A percentile compares a stretch with the other conserved stretches of the same genome.
phyloP scores from a whole-genome alignment of 2,329 filamentous ascomycete genomes.

The Zasmidium cellare region DNA sequence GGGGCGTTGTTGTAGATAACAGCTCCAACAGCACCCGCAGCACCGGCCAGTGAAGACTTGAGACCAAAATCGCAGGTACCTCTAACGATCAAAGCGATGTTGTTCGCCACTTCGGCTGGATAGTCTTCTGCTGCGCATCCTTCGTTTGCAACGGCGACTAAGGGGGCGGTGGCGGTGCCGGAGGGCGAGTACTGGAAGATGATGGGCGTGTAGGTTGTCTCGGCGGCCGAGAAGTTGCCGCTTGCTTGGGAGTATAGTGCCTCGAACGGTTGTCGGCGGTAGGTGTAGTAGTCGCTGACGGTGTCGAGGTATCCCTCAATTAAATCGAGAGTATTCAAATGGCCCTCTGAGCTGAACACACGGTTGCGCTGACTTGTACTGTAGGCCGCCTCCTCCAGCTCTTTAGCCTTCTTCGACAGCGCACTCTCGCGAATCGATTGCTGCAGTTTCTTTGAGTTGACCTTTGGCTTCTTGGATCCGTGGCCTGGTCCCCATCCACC shows the following conservation, averaged over 20 bases:
- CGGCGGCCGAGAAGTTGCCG: slow-evolving; percentile 52
- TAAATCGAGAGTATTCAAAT: slow-evolving; percentile 42
- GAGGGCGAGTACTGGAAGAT: slow-evolving; percentile 66
- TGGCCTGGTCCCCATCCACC: not conserved
- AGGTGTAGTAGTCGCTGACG: slow-evolving; percentile 60
- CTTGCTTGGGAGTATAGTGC: slow-evolving; percentile 36
- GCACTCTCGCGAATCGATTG: slow-evolving; percentile 18
- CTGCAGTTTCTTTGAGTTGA: slow-evolving; percentile 20
- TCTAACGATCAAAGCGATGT: slow-evolving; percentile 69
- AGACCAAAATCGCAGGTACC: slow-evolving; percentile 70
- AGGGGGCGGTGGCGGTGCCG: slow-evolving; percentile 56
- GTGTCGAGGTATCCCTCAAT: slow-evolving; percentile 38
- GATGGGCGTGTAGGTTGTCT: slow-evolving; percentile 60
- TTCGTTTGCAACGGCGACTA: slow-evolving; percentile 60
- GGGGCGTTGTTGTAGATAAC: slow-evolving; percentile 73
- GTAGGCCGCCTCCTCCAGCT: slow-evolving; percentile 41
- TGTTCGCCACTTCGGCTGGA: slow-evolving; percentile 57
- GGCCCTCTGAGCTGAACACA: slow-evolving; percentile 38
- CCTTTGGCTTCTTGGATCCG: slow-evolving; percentile 8
- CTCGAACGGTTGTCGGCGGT: slow-evolving; percentile 51
- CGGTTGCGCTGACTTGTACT: slow-evolving; percentile 38
- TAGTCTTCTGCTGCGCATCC: slow-evolving; percentile 68
- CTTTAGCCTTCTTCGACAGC: slow-evolving; percentile 25
- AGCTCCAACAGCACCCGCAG: slow-evolving; percentile 68
- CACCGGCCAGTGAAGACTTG: slow-evolving; percentile 68